Percentiles rank a stretch among this genome's conserved stretches.
Evolutionary conservation across 2,329 filamentous ascomycete genomes (phyloP).

Genomic region (Hansfordia pulvinata): DNA sequence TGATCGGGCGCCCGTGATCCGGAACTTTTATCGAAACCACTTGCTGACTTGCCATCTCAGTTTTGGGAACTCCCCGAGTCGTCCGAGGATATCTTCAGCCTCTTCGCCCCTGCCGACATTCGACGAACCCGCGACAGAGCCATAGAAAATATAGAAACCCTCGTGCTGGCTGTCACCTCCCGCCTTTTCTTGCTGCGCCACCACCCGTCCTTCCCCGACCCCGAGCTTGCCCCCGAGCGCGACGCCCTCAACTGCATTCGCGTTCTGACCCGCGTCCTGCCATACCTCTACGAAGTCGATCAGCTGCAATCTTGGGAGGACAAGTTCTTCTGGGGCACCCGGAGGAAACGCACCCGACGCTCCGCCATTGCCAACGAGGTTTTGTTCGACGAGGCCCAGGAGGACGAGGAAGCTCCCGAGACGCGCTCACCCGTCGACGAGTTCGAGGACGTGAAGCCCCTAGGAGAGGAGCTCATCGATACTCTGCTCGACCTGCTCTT

Average conservation of each 20-base stretch:
- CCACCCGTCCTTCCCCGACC: conserved; percentile 81
- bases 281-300: conserved; percentile 85
- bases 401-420: conserved; percentile 29
- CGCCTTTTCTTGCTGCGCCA: conserved; percentile 72
- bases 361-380: conserved; percentile 58
- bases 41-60: conserved; percentile 30
- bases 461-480: conserved; percentile 88
- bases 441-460: conserved; percentile 70
- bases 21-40: no score
- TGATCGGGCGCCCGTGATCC: no score
- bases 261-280: conserved; percentile 76
- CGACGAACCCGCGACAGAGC: conserved; percentile 76
- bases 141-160: conserved; percentile 77
- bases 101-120: conserved; percentile 82
- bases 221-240: conserved; percentile 64
- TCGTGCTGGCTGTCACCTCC: conserved; percentile 72
- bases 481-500: conserved; percentile 82
- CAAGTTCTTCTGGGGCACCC: conserved; percentile 76
- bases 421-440: conserved; percentile 48
- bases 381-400: conserved; percentile 65
- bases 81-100: conserved; percentile 88
- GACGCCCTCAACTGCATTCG: conserved; percentile 94
- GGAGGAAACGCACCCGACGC: conserved; percentile 56
- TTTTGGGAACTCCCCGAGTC: conserved; percentile 98
- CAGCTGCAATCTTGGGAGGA: conserved; percentile 77